These are phyloP conservation scores for Mycena citricolor DNA, from an alignment of 1,284 basidiomycete species.

Conservation along the genomic window DNA sequence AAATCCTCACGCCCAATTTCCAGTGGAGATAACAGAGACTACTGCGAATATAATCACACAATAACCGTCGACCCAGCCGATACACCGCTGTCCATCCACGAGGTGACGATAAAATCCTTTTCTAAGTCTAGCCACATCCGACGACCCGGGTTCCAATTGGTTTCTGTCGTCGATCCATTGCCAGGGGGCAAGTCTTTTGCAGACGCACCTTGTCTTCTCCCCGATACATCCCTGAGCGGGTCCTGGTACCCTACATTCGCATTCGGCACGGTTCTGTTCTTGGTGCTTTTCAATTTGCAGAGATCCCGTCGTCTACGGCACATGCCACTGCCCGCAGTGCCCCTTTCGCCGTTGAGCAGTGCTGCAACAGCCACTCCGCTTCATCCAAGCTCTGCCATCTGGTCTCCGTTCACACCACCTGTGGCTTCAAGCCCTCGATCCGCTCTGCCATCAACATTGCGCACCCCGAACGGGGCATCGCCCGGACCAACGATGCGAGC, in stretches of 20 bases:
- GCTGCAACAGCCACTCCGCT: slow-evolving; percentile 20
- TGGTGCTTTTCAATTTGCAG: slow-evolving; percentile 35
- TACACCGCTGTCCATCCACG: slow-evolving; percentile 40
- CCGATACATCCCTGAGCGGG: slow-evolving; percentile 66
- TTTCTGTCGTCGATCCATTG: slow-evolving; percentile 54
- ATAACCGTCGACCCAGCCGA: slow-evolving; percentile 31
- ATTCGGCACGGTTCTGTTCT: slow-evolving; percentile 37
- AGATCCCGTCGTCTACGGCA: slow-evolving; percentile 24
- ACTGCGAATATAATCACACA: slow-evolving; percentile 74
- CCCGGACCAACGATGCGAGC: slow-evolving; percentile 34
- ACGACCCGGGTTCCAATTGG: slow-evolving; percentile 81
- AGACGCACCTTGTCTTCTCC: slow-evolving; percentile 65
- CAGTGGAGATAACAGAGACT: slow-evolving; percentile 89
- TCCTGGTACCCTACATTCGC: slow-evolving; percentile 56
- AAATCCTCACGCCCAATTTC: slow-evolving; percentile 9
- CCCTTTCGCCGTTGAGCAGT: slow-evolving; percentile 30
- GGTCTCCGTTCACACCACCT: slow-evolving; percentile 38
- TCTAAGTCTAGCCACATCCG: slow-evolving; percentile 78
- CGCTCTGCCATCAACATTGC: slow-evolving; percentile 32
- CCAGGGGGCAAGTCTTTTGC: slow-evolving; percentile 41
- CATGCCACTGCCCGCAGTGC: slow-evolving; percentile 24
- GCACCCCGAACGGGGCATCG: slow-evolving; percentile 33
- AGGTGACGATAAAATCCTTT: slow-evolving; percentile 83
- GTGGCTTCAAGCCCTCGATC: slow-evolving; percentile 32
- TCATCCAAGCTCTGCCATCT: slow-evolving; percentile 31